Evolutionary conservation across 495 filamentous ascomycete genomes (phyloP), one percentile per base, ranked within the genome.

Genomic region (Aspergillus wentii): DNA sequence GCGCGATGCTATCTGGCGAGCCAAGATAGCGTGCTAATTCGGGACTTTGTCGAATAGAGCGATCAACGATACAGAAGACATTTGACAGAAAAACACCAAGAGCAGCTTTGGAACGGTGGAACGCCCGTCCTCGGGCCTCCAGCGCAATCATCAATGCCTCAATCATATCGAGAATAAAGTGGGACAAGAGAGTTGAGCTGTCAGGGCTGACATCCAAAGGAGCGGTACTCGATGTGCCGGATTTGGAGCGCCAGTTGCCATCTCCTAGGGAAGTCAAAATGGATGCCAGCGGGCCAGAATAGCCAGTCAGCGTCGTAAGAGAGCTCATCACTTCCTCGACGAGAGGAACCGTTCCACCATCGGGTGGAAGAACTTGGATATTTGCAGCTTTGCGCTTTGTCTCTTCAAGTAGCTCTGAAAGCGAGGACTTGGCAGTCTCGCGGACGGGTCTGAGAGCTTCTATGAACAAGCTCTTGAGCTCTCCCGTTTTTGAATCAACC

Each of bases 21-120:
- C 80, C 74, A 34, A 99, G 72, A 15, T 94, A 75, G 17, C 76
- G 68, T 5, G 72, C 66, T 9, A 98, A 75, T 25, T 95, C 90
- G 8, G 88, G 53, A 30, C 46, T 94, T 27, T 76, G 76, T 16
- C 80, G 78, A 47, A 97, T 88, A 64, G 83, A 84, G 46, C 86
- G 80, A 46, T 96, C 88, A 38, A 96, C 78, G 38, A 92, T 76
- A 52, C 78, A 79, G 35, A 95, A 78, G 42, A 85, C 86, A 59
- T 99, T 99, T 30, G 87, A 85, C 38, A 99, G 62, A 59, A 97
- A 95, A 10, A 95, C 89, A 30, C 91, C 92, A 32, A 87, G 73
- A 10, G 84, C 66, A 11, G 78, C 76, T 59, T 86, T 92, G 37
- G 80, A 80, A 51, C 88, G 88, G 32, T 94, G 76, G 25, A 94